These are phyloP conservation scores for Sergeia podlipaevii DNA, from an alignment of 208 protist genomes.

Conservation along the genomic window DNA sequence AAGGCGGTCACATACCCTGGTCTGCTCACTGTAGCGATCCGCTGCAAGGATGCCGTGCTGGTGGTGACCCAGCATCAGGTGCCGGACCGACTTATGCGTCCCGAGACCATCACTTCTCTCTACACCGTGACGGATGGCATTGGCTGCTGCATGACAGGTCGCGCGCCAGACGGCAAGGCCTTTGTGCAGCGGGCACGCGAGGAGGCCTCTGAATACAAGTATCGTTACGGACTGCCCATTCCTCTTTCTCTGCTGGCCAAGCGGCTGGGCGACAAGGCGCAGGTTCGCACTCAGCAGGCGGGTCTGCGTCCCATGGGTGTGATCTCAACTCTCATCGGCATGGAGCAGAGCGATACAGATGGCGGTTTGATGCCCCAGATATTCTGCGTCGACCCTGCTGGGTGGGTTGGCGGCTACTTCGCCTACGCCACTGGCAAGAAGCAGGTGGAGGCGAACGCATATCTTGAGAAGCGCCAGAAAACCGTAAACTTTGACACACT, in stretches of 20 bases:
- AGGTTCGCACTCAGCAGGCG: slow-evolving; percentile 98
- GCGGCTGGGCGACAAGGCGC: slow-evolving; percentile 94
- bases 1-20: slow-evolving; percentile 97
- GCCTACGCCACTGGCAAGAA: slow-evolving; percentile 92
- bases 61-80: slow-evolving; percentile 98
- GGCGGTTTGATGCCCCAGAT: slow-evolving; percentile 84
- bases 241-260: slow-evolving; percentile 96
- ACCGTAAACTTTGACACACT: slow-evolving; percentile 71
- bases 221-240: slow-evolving; percentile 95
- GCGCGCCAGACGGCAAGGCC: slow-evolving; percentile 87
- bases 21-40: slow-evolving; percentile 95
- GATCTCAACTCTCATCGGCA: slow-evolving; percentile 90
- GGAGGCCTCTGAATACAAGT: slow-evolving; percentile 95
- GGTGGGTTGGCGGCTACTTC: slow-evolving; percentile 91
- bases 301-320: slow-evolving; percentile 94
- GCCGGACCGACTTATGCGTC: slow-evolving; percentile 96
- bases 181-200: slow-evolving; percentile 93
- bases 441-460: slow-evolving; percentile 95
- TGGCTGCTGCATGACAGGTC: slow-evolving; percentile 95
- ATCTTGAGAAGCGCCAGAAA: slow-evolving; percentile 97
- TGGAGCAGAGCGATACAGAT: slow-evolving; percentile 91
- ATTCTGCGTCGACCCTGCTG: slow-evolving; percentile 95
- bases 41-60: slow-evolving; percentile 92
- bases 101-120: slow-evolving; percentile 94
- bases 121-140: slow-evolving; percentile 94